phyloP scores from a whole-genome alignment of 2,329 filamentous ascomycete species.

The Sclerotinia glacialis region DNA sequence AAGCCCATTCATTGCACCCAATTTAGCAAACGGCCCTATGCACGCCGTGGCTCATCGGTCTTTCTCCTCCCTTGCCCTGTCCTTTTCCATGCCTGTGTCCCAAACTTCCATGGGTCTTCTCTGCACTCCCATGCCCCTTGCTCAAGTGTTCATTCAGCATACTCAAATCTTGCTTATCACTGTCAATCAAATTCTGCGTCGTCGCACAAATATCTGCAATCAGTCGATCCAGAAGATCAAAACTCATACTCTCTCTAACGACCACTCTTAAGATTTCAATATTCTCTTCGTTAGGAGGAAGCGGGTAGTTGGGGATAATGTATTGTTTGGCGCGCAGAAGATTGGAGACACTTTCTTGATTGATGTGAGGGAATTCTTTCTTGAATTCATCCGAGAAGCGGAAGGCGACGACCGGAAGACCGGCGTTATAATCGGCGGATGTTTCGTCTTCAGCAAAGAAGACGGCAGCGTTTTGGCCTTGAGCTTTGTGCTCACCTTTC shows the following conservation, averaged over 20 bases:
- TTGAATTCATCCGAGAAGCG: conserved; percentile 60
- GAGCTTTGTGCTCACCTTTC: conserved; percentile 46
- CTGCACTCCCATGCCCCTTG: conserved; percentile 41
- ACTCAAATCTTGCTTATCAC: conserved; percentile 46
- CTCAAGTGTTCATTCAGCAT: conserved; percentile 39
- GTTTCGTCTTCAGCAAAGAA: conserved; percentile 48
- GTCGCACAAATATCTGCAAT: conserved; percentile 59
- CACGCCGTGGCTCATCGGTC: conserved; percentile 48
- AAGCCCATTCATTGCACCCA: background rate
- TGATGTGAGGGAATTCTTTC: conserved; percentile 58
- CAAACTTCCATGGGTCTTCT: conserved; percentile 41
- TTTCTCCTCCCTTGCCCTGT: conserved; percentile 41
- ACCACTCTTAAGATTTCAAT: conserved; percentile 67
- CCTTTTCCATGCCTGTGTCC: conserved; percentile 23
- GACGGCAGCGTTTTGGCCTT: conserved; percentile 34
- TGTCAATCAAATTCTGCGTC: conserved; percentile 57
- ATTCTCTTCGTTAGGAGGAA: conserved; percentile 59
- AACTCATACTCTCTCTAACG: conserved; percentile 63
- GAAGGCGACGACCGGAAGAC: conserved; percentile 68
- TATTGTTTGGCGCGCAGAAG: conserved; percentile 65
- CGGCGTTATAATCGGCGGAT: conserved; percentile 60
- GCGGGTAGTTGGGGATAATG: conserved; percentile 68
- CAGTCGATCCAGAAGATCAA: conserved; percentile 64
- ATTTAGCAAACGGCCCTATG: conserved; percentile 48
- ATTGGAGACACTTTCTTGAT: conserved; percentile 62